phyloP scores from a whole-genome alignment of 225 moss, liverwort and hornwort species.

The Antitrichia curtipendula region DNA sequence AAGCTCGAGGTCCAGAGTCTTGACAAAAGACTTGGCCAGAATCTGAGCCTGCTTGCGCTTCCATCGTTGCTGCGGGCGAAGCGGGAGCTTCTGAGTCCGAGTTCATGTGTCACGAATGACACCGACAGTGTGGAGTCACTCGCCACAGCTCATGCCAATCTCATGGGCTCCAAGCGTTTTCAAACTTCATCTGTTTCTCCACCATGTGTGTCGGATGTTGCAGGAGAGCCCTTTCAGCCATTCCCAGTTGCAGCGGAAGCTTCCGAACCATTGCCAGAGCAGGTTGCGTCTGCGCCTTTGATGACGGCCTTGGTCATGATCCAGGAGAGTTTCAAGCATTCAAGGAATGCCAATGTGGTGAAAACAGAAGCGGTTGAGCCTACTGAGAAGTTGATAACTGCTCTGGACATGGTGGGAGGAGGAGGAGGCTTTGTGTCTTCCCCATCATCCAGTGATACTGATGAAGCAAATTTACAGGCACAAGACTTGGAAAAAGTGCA shows the following conservation, averaged over 20 bases:
- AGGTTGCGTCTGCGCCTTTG: not conserved
- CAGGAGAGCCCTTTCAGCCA: not conserved
- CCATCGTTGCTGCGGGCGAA: not conserved
- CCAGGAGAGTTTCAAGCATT: not conserved
- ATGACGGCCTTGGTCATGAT: not conserved
- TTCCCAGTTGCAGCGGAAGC: not conserved
- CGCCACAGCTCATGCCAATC: not conserved
- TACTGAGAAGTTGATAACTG: not conserved
- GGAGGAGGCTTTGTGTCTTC: not conserved
- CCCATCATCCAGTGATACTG: not conserved
- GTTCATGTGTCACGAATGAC: constrained; percentile 10
- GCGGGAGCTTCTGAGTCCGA: constrained; percentile 3
- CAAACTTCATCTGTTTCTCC: not conserved
- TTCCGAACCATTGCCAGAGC: not conserved
- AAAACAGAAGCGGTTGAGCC: not conserved
- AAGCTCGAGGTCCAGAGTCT: not conserved
- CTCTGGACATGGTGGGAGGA: not conserved
- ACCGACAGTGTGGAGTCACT: not conserved
- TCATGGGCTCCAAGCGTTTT: not conserved
- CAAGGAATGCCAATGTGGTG: not conserved
- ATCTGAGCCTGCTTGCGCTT: not conserved
- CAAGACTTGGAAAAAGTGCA: not conserved
- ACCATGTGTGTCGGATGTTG: not conserved
- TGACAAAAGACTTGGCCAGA: not conserved
- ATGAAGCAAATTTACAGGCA: not conserved